Evolutionary conservation across 257 asterid species (phyloP).

Genomic region (Ophiorrhiza pumila): DNA sequence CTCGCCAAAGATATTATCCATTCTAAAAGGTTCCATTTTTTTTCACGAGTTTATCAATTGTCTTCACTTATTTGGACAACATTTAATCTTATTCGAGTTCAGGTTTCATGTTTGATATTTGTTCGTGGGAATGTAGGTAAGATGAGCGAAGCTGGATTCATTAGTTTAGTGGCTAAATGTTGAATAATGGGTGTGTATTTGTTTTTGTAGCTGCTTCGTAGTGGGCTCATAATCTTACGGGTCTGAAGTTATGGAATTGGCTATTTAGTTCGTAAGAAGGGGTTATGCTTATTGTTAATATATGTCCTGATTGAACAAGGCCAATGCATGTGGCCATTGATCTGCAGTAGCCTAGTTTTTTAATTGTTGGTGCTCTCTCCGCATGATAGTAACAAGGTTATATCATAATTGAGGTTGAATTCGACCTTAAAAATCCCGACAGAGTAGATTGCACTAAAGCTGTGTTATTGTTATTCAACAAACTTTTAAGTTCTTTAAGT

Average conservation of each 20-base stretch:
- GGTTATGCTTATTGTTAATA: background rate
- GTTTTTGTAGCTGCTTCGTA: background rate
- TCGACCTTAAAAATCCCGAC: background rate
- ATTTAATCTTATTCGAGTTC: background rate
- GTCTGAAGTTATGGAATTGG: background rate
- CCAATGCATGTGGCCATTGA: background rate
- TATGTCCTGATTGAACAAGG: background rate
- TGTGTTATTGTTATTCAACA: no score
- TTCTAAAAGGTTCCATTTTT: conserved; percentile 47
- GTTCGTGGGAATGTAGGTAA: background rate
- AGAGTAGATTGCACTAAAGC: background rate
- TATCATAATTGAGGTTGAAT: background rate
- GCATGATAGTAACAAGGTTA: background rate
- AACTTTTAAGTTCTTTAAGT: background rate
- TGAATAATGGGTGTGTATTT: background rate
- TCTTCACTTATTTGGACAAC: background rate
- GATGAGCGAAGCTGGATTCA: background rate
- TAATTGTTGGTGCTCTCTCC: background rate
- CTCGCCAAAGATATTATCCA: conserved; percentile 74
- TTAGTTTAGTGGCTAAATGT: background rate
- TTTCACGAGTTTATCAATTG: background rate
- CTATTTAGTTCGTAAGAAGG: background rate
- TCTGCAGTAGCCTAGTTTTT: background rate
- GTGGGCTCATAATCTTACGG: background rate
- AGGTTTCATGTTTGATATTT: background rate